Base-by-base conservation (phyloP, 805 yeast genomes). In the Candida loeiensis region DNA sequence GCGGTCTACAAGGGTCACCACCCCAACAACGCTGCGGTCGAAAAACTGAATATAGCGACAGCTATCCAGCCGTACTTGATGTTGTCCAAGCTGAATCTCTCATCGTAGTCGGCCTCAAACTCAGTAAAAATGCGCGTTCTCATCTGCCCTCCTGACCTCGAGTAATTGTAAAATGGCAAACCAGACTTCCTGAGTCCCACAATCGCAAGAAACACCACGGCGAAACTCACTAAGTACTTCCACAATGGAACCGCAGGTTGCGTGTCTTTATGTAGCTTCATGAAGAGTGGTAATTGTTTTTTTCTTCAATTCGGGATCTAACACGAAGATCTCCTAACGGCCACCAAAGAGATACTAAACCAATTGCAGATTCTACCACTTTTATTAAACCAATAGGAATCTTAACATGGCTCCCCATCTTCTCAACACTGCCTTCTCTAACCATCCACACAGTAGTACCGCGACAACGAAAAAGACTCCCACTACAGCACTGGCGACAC, bases 71-170 rank as follows among this genome's bases (percentile, higher is more conserved):
- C 39, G 26, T 49, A 46, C 40, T 53, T 51, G 18, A 56, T 36
- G 34, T 48, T 52, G 13, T 49, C 60, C 27, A 55, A 28, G 31
- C 55, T 46, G 39, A 62, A 64, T 27, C 70, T 42, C 17, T 61
- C 67, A 4, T 22, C 36, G 1, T 67, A 66, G 15, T 58, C 56
- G 25, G 48, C 58, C 26, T 47, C 48, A 34, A 58, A 53, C 4
- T 45, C 48, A 8, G 48, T 49, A 37, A 61, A 59, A 15, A 53
- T 34, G 8, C 43, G 22, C 2, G 36, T 22, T 17, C 25, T 25
- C 19, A 12, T 24, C 14, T 20, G n/a, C 9, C n/a, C n/a, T 12
- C 27, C n/a, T 6, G 27, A 12, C 5, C 5, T 11, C 9, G n/a
- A 25, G 9, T 21, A 9, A 9, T 12, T 13, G 5, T 4, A 25